Evolutionary conservation across 2,329 filamentous ascomycete genomes (phyloP).

Genomic region (Aureobasidium pullulans): DNA sequence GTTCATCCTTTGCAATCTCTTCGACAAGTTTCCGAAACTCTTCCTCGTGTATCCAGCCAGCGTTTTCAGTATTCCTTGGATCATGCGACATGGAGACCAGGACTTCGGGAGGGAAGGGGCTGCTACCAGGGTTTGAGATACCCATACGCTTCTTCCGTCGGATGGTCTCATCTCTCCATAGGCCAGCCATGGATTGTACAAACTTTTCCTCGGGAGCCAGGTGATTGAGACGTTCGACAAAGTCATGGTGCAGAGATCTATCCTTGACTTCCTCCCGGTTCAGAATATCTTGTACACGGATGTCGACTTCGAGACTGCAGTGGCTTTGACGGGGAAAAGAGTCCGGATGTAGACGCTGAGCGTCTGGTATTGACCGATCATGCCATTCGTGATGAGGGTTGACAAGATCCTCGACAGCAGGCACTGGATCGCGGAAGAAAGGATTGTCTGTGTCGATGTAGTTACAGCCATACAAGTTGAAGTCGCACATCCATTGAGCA

Average conservation of each 20-base stretch:
- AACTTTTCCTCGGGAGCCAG: constrained; percentile 65
- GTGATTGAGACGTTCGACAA: constrained; percentile 64
- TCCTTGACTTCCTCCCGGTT: constrained; percentile 72
- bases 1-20: constrained; percentile 59
- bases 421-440: constrained; percentile 68
- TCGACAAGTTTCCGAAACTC: constrained; percentile 64
- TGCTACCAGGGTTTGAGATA: constrained; percentile 56
- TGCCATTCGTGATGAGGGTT: constrained; percentile 68
- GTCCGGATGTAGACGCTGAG: constrained; percentile 54
- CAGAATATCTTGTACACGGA: constrained; percentile 78
- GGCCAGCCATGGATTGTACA: constrained; percentile 84
- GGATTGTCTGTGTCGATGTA: constrained; percentile 69
- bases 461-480: constrained; percentile 90
- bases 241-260: constrained; percentile 78
- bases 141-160: constrained; percentile 68
- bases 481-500: constrained; percentile 96
- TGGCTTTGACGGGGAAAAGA: constrained; percentile 72
- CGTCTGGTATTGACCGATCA: constrained; percentile 57
- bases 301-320: constrained; percentile 82
- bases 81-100: constrained; percentile 86
- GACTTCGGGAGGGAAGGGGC: constrained; percentile 72
- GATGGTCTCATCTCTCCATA: constrained; percentile 86
- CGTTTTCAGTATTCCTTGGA: constrained; percentile 59
- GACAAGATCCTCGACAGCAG: constrained; percentile 57
- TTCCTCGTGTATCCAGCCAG: constrained; percentile 88